A percentile compares a stretch with the other conserved stretches of the same genome.
Evolutionary conservation across 495 filamentous ascomycete species (phyloP).

Genomic region (Penicillium bialowiezense): DNA sequence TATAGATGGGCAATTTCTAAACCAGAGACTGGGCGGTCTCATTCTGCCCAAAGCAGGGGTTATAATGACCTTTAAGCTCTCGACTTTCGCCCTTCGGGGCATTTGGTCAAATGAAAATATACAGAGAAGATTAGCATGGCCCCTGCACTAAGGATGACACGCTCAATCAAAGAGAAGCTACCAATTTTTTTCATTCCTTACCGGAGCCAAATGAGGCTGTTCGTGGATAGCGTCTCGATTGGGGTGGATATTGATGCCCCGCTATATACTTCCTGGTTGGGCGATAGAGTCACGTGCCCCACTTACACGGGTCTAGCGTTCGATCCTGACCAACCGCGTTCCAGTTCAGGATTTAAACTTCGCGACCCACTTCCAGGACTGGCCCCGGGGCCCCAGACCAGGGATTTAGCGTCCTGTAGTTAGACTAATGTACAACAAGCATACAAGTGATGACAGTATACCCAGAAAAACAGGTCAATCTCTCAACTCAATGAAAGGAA

Average conservation of each 20-base stretch:
- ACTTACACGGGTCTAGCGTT: not conserved
- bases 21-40: not conserved
- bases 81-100: slow-evolving; percentile 56
- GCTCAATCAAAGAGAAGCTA: slow-evolving; percentile 97
- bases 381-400: too few relatives aligned
- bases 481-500: too few relatives aligned
- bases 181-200: slow-evolving; percentile 58
- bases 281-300: not conserved
- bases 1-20: too few relatives aligned
- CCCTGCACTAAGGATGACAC: slow-evolving; percentile 99
- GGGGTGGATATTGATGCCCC: too few relatives aligned
- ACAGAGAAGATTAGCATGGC: slow-evolving; percentile 99
- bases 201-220: not conserved
- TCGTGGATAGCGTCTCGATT: too few relatives aligned
- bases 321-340: not conserved
- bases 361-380: too few relatives aligned
- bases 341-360: too few relatives aligned
- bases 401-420: too few relatives aligned
- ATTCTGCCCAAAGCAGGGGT: not conserved
- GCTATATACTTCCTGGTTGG: not conserved
- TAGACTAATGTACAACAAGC: too few relatives aligned
- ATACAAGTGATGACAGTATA: too few relatives aligned
- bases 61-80: slow-evolving; percentile 25
- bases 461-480: too few relatives aligned
- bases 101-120: slow-evolving; percentile 82